Base-by-base conservation (phyloP, 768 basidiomycete species). In the Suillus clintonianus region DNA sequence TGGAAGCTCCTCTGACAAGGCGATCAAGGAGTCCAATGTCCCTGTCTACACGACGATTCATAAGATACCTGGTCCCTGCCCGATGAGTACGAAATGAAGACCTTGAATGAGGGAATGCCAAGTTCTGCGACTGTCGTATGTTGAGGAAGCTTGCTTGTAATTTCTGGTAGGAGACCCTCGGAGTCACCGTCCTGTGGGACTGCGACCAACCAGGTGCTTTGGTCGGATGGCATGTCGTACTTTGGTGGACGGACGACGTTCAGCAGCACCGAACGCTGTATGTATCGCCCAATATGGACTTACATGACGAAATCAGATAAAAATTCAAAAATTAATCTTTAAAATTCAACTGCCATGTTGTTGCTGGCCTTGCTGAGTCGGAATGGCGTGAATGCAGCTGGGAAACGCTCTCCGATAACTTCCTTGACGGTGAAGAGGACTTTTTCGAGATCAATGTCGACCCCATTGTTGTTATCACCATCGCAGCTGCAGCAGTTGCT, bases 121-220 rank as follows among this genome's bases (percentile, higher is more conserved):
- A 96, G 81, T 64, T 88, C 85, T 10, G 89, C 86, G 59, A 92
- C 78, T 60, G 80, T 82, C 14, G 75, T 71, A 4, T 84, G 74
- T 75, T 86, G 80, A 22, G 77, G 74, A 42, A 95, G 81, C 72
- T 91, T 92, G 24, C 86, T 74, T 11, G 81, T 51, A 19, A 94
- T 71, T 65, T 92, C 90, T 67, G 89, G 87, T 54, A 83, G 76
- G 36, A 92, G 78, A 7, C 89, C 88, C 64, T 92, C 91, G 0
- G 93, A 83, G 70, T 97, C 94, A 22, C 92, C 93, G 75, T 94
- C 89, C 67, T 89, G 85, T 14, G 96, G 96, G 3, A 93, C 87
- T 48, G 95, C 83, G 65, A 97, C 83, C 67, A 98, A 80, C 96
- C 96, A 98, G 69, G 94, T 96, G 67, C 92, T 91, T 76, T 96